phyloP scores from a whole-genome alignment of 805 yeast genomes.

The Spathaspora arborariae region DNA sequence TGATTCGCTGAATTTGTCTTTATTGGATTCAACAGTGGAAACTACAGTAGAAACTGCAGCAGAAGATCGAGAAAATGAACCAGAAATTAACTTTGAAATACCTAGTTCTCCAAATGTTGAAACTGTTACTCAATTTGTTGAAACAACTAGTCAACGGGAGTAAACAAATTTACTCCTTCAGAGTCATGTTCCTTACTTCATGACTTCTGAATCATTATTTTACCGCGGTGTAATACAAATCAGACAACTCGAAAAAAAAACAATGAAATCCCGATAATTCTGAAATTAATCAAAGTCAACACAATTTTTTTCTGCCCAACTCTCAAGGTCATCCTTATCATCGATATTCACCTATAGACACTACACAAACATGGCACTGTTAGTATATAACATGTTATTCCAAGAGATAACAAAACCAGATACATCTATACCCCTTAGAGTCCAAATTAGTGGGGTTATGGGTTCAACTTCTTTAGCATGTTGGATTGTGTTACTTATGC shows the following conservation, averaged over 20 bases:
- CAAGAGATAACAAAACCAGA: not conserved
- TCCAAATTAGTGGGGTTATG: slow-evolving; percentile 51
- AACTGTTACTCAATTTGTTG: not conserved
- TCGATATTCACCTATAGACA: not conserved
- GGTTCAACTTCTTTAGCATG: slow-evolving; percentile 75
- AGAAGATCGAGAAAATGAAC: no score
- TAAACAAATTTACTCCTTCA: not conserved
- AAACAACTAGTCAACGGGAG: not conserved
- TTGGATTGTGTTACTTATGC: slow-evolving; percentile 73
- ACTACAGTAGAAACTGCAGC: not conserved
- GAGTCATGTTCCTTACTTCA: not conserved
- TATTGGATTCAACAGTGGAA: not conserved
- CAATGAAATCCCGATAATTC: not conserved
- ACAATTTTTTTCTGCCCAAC: not conserved
- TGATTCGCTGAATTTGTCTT: not conserved
- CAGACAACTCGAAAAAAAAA: not conserved
- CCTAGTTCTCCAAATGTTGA: not conserved
- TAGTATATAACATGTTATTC: not conserved
- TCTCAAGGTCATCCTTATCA: not conserved
- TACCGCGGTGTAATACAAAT: not conserved
- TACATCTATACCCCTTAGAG: slow-evolving; percentile 4
- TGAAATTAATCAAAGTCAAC: not conserved
- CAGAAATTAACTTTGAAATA: not conserved
- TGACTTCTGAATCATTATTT: not conserved
- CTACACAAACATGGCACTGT: not conserved